Base-by-base conservation (phyloP, 2,329 filamentous ascomycete genomes). In the Botryotinia globosa region DNA sequence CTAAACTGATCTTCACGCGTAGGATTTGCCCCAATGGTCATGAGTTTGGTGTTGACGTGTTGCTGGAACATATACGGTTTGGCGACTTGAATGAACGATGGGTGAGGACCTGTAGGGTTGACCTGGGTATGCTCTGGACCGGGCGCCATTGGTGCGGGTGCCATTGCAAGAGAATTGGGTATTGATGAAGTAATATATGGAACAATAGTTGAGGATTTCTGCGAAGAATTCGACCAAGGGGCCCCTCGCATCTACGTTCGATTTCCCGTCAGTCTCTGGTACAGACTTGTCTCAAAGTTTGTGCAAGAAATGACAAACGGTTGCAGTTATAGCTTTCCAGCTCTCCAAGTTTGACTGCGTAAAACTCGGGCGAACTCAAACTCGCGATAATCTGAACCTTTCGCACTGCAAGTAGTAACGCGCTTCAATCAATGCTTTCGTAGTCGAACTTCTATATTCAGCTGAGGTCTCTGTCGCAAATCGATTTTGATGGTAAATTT, bases 51-150 rank as follows among this genome's bases (percentile, higher is more conserved):
- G 74, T 94, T 90, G 72, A 98, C 88, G 77, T 89, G 90, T 78
- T 93, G 90, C 80, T 98, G 93, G 76, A 93, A 91, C 75, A 94
- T 88, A 83, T 95, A 98, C 73, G 93, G 93, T 67, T 87, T 80
- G 66, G 83, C 80, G 67, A 82, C 80, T 73, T 82, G 81, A 67
- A 84, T 80, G 51, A 76, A 77, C 9, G 79, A 80, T 9, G 78
- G 78, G 62, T 80, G 80, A 20, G 80, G 79, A 4, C 79, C 79
- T 39, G 74, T 62, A 42, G 72, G 44, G 20, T 73, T 61, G n/a
- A 58, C 44, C 22, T 69, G 71, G 1, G 71, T 37, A 32, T 69
- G 48, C 25, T 69, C 72, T 34, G 68, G 58, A 25, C 73, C 74
- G 20, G 76, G 76, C n/a, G 77, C 77, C 77, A 78, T 78, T 61